These are phyloP conservation scores for Yarrowia alimentaria DNA, from an alignment of 805 yeast species.

Conservation along the genomic window DNA sequence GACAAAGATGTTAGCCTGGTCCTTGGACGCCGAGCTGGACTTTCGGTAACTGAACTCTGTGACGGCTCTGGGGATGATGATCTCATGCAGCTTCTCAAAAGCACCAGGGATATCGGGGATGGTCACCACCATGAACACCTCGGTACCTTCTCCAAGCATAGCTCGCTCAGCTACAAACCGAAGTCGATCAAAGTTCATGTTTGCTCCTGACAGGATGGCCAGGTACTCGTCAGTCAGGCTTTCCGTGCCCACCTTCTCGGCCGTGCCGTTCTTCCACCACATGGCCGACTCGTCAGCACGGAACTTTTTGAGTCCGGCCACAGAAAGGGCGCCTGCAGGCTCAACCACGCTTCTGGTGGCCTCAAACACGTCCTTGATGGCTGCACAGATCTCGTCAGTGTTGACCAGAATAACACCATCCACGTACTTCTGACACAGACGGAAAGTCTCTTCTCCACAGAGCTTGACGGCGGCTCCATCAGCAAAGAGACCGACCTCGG, in stretches of 20 bases:
- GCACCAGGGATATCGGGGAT: constrained; percentile 95
- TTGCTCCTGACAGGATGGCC: constrained; percentile 92
- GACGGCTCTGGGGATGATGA: constrained; percentile 82
- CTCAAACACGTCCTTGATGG: constrained; percentile 92
- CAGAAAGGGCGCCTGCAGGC: constrained; percentile 96
- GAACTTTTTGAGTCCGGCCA: constrained; percentile 90
- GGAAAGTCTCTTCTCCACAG: constrained; percentile 88
- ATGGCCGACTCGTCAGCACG: constrained; percentile 43
- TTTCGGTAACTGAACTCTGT: constrained; percentile 94
- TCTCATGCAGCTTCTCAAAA: constrained; percentile 69
- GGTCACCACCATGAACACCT: constrained; percentile 83
- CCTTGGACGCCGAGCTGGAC: constrained; percentile 42
- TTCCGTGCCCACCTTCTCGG: not conserved
- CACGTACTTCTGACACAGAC: constrained; percentile 71
- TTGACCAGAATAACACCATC: constrained; percentile 83
- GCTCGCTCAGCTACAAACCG: constrained; percentile 97
- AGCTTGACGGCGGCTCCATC: constrained; percentile 96
- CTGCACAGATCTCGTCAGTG: constrained; percentile 95
- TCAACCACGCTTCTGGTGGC: constrained; percentile 93
- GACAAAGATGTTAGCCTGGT: constrained; percentile 74
- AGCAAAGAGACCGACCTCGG: constrained; percentile 91
- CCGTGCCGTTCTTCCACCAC: constrained; percentile 1
- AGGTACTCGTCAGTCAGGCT: constrained; percentile 56
- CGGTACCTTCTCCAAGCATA: constrained; percentile 96
- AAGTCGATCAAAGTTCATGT: constrained; percentile 95